Evolutionary conservation across 2,329 filamentous ascomycete genomes (phyloP), one percentile per base, ranked within the genome.

Genomic region (Orbilia javanica): DNA sequence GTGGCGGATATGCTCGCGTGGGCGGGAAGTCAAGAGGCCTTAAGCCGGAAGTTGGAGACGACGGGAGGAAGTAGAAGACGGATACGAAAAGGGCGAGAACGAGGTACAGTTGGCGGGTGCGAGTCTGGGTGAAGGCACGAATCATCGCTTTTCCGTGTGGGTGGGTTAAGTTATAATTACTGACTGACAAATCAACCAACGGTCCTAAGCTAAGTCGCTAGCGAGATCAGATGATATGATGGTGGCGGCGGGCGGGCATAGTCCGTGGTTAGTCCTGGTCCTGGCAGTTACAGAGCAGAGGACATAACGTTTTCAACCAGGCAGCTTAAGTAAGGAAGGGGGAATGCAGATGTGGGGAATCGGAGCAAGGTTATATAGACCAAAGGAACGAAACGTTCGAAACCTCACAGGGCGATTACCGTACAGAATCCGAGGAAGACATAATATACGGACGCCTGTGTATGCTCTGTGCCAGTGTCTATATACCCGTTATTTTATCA

Each of bases 1-100:
- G 65, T 34, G 66, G 60, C 20, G 69, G 69, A 36, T 73, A 73
- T 5, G 50, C 60, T 42, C 55, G 18, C 22, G 25, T 65, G 52
- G 46, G 6, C 5, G 42, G n/a, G 20, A 52, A 1, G n/a, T 36
- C 29, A 15, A 52, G 27, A 18, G 44, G 25, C 25, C 27, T 66
- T n/a, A 73, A 6, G 18, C 52, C 11, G 3, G 75, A 66, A 8
- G 69, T 52, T 4, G 75, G 63, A 3, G 69, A 69, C 0, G 52
- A 48, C 3, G 68, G 70, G 18, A 79, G 64, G 34, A 69, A 60
- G 31, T 65, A 74, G 69, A 65, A 74, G 44, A 79, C 39, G 55
- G 74, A 65, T 3, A 74, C 13, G 52, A 74, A 25, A n/a, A 79
- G 69, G 64, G 34, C 27, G 55, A 79, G 4, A 50, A 73, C 5